Base-by-base conservation (phyloP, 2,329 filamentous ascomycete species). In the Colletotrichum sansevieriae region DNA sequence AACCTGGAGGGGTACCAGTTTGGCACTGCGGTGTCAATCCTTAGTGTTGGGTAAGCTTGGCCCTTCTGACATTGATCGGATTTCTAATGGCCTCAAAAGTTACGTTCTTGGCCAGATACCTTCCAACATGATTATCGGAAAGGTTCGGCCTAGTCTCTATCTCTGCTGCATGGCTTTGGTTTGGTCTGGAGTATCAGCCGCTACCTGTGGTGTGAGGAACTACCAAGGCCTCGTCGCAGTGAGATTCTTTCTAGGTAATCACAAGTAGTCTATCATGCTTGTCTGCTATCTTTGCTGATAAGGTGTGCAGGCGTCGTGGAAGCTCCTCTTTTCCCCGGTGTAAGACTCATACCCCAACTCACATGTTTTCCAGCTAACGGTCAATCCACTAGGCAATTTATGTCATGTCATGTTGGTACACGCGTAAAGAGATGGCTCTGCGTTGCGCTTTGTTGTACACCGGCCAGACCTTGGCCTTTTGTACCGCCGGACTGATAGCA, bases 361-460 rank as follows among this genome's bases (percentile, higher is more conserved):
- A 4, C 4, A 1, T 2, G 33, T 11, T 57, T 9, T 13, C 1
- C 25, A 11, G 58, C 44, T 47, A n/a, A 47, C 29, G 6, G n/a
- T 39, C 2, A 33, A 2, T 13, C 3, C 15, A 9, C 1, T 13
- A 68, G 68, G 68, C 68, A 12, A 68, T 73, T 13, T 71, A 73
- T 33, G 60, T 73, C 47, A 67, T 73, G 67, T 70, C 69, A 3
- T 73, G 71, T 37, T 76, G 74, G 74, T 76, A 76, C 57, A 74
- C 74, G 2, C 57, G 73, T 1, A 72, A 71, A 37, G 73, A 76
- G 25, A 72, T 75, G 55, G 74, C 74, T 0, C 65, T 75, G 1
- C 72, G 74, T 11, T 71, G 69, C 10, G 74, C 73, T 0, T 57
- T 75, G 3, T 62, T 76, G 4, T 74, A 75, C 64, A 70, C 74